Evolutionary conservation across 768 basidiomycete genomes (phyloP).

Genomic region (Auriscalpium vulgare): DNA sequence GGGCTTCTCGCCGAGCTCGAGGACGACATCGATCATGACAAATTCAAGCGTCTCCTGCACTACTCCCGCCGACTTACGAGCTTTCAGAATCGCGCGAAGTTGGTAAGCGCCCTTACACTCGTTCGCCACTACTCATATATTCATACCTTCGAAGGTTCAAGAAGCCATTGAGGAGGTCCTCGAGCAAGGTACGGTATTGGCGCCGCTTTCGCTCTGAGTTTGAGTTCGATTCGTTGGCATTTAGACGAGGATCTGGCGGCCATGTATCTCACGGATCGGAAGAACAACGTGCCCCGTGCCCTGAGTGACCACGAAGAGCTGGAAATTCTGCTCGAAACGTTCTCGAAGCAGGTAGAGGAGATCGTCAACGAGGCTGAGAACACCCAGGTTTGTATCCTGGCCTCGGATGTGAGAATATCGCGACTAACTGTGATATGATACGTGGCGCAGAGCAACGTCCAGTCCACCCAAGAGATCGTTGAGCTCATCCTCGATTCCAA

Average conservation of each 20-base stretch:
- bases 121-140: background rate
- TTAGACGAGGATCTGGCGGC: slow-evolving; percentile 89
- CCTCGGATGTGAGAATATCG: background rate
- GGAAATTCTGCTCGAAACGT: slow-evolving; percentile 88
- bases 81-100: slow-evolving; percentile 85
- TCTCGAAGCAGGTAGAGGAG: slow-evolving; percentile 94
- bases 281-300: slow-evolving; percentile 49
- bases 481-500: slow-evolving; percentile 95
- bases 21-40: slow-evolving; percentile 91
- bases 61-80: slow-evolving; percentile 83
- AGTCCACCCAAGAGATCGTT: slow-evolving; percentile 96
- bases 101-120: slow-evolving; percentile 37
- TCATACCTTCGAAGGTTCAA: slow-evolving; percentile 49
- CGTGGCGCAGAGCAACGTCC: slow-evolving; percentile 67
- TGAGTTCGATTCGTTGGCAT: background rate
- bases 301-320: slow-evolving; percentile 85
- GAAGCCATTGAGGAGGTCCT: slow-evolving; percentile 88
- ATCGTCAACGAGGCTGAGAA: slow-evolving; percentile 90
- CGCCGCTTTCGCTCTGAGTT: background rate
- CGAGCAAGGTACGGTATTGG: slow-evolving; percentile 55
- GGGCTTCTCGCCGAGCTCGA: slow-evolving; percentile 89
- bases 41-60: slow-evolving; percentile 85
- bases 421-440: background rate
- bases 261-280: slow-evolving; percentile 92
- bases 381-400: slow-evolving; percentile 50